A percentile compares a stretch with the other conserved stretches of the same genome.
Evolutionary conservation across 768 basidiomycete species (phyloP).

Genomic region (Leccinum barrowsii): DNA sequence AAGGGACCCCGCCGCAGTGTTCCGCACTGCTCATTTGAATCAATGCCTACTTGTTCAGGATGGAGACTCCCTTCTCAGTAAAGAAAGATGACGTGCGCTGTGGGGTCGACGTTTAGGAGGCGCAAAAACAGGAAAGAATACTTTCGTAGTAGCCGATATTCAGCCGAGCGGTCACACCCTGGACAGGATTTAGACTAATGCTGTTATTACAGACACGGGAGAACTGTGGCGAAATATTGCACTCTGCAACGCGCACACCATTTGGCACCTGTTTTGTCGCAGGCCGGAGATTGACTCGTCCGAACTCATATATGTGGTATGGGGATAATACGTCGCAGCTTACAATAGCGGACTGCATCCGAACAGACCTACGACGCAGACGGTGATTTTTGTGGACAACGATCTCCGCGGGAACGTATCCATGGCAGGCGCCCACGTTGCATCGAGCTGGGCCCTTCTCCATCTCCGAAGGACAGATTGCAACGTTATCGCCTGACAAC

Average conservation of each 20-base stretch:
- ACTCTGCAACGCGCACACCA: constrained; percentile 3
- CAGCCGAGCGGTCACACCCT: not conserved
- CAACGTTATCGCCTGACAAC: constrained; percentile 21
- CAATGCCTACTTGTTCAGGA: constrained; percentile 3
- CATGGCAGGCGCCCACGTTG: constrained; percentile 28
- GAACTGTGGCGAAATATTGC: not conserved
- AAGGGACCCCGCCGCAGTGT: constrained; percentile 9
- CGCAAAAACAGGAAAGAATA: not conserved
- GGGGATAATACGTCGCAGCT: constrained; percentile 22
- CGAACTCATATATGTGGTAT: constrained; percentile 2
- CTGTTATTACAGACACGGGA: not conserved
- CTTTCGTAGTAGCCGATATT: not conserved
- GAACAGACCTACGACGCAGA: not conserved
- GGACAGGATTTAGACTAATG: not conserved
- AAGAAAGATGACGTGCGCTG: constrained; percentile 21
- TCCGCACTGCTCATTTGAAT: not conserved
- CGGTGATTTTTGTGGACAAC: constrained; percentile 9
- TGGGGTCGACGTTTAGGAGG: constrained; percentile 21
- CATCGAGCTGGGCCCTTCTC: constrained; percentile 12
- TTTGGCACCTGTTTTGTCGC: constrained; percentile 5
- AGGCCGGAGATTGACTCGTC: constrained; percentile 22
- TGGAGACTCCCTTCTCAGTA: constrained; percentile 5
- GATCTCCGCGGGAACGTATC: constrained; percentile 33
- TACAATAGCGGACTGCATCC: constrained; percentile 9
- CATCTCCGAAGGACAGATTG: constrained; percentile 18